Base-by-base conservation (phyloP, 768 basidiomycete genomes). In the Psilocybe tampanensis region DNA sequence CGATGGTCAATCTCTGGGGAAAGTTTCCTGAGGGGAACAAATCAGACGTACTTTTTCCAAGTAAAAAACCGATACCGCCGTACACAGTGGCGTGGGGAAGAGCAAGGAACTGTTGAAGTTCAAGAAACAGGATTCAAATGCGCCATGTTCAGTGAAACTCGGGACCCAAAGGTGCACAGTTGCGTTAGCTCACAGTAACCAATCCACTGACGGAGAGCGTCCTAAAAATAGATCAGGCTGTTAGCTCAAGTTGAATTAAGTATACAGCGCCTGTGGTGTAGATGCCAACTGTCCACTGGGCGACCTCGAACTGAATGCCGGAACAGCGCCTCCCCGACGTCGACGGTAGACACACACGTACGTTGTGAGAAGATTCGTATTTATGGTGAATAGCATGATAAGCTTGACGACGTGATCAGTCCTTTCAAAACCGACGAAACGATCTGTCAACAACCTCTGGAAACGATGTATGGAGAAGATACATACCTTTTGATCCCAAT, bases 41-140 rank as follows among this genome's bases (percentile, higher is more conserved):
- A 52, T n/a, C n/a, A n/a, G n/a, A 19, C 19, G 12, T 49, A 60
- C 59, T 53, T 48, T 60, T 60, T 32, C 50, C 51, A 17, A 50
- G 34, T 13, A 60, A 12, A 24, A 60, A 60, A 3, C 45, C 55
- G 18, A 56, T 48, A 3, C 50, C 59, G 12, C 54, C 59, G 21
- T 60, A 60, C 15, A 60, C 51, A 21, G 59, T 60, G 8, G 54
- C 59, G 18, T 44, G 42, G 5, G 59, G 59, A 23, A 60, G 47
- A 19, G 44, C 39, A 12, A 60, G 22, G 19, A 60, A 60, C 59
- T 60, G 24, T 19, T n/a, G n/a, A n/a, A n/a, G n/a, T n/a, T n/a
- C n/a, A n/a, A n/a, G n/a, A n/a, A n/a, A n/a, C n/a, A n/a, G n/a
- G n/a, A n/a, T n/a, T 19, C 33, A 13, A 19, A 23, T n/a, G 4